Conservation (phyloP, 78 protist genomes). For the Diacronema lutheri region DNA sequence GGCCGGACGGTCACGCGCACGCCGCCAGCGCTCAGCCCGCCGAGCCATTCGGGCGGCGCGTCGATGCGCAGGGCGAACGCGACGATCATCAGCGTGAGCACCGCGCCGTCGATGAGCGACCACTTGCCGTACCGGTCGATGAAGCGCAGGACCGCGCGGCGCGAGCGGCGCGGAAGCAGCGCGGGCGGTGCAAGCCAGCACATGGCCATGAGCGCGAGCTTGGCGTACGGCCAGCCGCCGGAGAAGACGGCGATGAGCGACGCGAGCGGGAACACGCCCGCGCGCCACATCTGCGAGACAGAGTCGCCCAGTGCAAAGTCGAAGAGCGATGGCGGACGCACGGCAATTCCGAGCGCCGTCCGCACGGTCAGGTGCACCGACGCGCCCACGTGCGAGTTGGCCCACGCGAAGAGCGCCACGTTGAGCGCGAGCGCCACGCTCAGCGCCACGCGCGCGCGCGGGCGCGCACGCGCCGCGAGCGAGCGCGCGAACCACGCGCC, state of each 20-base stretch:
- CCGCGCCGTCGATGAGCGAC: constrained; percentile 55
- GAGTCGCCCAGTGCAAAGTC: constrained; percentile 45
- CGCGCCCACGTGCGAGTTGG: constrained; percentile 46
- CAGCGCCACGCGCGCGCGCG: too few relatives aligned
- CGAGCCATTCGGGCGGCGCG: neutral
- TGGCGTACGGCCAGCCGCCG: constrained; percentile 66
- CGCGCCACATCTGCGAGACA: constrained; percentile 59
- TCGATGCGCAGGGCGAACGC: constrained; percentile 34
- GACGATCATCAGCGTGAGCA: constrained; percentile 48
- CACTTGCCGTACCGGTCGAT: constrained; percentile 63
- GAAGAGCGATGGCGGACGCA: constrained; percentile 16
- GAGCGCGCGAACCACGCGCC: too few relatives aligned
- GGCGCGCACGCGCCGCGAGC: too few relatives aligned
- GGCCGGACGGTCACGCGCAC: constrained; percentile 39
- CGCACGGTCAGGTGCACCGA: constrained; percentile 15
- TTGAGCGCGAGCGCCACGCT: neutral
- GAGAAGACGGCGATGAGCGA: constrained; percentile 47
- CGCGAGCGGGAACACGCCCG: constrained; percentile 42
- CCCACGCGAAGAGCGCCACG: constrained; percentile 25
- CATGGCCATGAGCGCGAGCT: constrained; percentile 28
- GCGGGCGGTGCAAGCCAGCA: constrained; percentile 38
- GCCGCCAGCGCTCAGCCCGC: too few relatives aligned
- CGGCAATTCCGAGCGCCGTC: neutral
- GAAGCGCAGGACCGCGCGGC: constrained; percentile 17
- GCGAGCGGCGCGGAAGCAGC: neutral